Conservation (phyloP, 2,329 filamentous ascomycete genomes). For the Botrytis fabae region DNA sequence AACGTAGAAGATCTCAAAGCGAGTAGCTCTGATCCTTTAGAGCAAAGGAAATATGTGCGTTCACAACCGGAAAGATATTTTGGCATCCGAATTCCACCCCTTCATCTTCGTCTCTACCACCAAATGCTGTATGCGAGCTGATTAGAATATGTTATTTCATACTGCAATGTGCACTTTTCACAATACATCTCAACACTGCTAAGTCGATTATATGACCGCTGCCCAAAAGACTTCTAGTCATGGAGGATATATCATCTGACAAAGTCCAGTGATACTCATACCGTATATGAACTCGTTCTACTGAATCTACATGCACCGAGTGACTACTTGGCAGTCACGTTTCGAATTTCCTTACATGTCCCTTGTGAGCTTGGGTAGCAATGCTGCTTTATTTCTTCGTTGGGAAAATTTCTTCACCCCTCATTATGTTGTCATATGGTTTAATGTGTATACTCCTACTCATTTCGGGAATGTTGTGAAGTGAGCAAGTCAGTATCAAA, state of each 20-base stretch:
- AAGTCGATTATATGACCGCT: neutral
- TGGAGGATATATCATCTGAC: neutral
- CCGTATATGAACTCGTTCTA: neutral
- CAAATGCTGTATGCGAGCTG: neutral
- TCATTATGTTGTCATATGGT: neutral
- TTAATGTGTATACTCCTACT: neutral
- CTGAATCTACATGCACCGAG: neutral
- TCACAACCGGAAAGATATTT: neutral
- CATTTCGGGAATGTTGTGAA: neutral
- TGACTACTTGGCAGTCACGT: neutral
- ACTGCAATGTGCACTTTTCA: neutral
- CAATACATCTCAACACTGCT: neutral
- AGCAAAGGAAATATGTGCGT: neutral
- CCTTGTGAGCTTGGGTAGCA: neutral
- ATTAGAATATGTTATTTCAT: neutral
- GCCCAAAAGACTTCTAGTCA: neutral
- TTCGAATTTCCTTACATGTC: neutral
- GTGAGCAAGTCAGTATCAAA: neutral
- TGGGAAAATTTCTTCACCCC: fast-evolving
- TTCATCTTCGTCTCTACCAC: neutral
- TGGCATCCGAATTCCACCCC: neutral
- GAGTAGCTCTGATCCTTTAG: neutral
- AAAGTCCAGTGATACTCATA: neutral
- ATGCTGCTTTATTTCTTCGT: neutral
- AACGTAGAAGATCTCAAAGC: neutral